phyloP scores from a whole-genome alignment of 495 filamentous ascomycete genomes.

The Podospora anserina region DNA sequence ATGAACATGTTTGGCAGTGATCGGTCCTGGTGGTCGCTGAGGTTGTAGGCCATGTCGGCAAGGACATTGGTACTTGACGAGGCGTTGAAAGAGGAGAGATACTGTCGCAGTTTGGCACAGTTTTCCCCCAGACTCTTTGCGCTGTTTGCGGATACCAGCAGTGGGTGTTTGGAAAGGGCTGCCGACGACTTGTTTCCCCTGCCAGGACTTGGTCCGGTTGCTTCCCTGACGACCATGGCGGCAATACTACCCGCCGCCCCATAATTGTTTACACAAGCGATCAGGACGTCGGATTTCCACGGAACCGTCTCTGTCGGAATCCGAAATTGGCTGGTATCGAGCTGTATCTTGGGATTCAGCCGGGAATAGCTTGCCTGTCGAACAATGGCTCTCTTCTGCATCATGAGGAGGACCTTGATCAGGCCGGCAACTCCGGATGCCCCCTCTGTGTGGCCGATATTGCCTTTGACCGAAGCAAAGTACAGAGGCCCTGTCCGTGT shows the following conservation, averaged over 20 bases:
- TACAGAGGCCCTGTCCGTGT: conserved; percentile 27
- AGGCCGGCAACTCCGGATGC: conserved; percentile 46
- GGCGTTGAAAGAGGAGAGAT: neutral
- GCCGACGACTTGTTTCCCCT: conserved; percentile 23
- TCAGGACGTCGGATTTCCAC: conserved; percentile 33
- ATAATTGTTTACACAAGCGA: conserved; percentile 31
- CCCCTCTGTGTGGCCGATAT: conserved; percentile 52
- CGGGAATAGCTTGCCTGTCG: neutral
- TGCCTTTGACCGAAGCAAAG: conserved; percentile 48
- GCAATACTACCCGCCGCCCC: conserved; percentile 34
- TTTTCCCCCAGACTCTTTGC: neutral
- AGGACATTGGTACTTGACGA: conserved; percentile 29
- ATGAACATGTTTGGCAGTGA: neutral
- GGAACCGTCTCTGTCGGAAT: conserved; percentile 30
- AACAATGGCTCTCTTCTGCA: neutral
- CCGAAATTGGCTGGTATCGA: conserved; percentile 38
- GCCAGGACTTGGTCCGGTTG: conserved; percentile 36
- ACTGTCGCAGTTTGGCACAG: too few species aligned
- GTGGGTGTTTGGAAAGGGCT: conserved; percentile 16
- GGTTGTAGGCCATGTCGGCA: neutral
- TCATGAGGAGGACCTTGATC: conserved; percentile 39
- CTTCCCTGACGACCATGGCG: neutral
- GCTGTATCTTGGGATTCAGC: conserved; percentile 42
- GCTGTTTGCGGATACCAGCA: neutral
- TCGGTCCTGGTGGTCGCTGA: neutral